phyloP scores from a whole-genome alignment of 148 eudicot species.

The Spergularia bocconei region DNA sequence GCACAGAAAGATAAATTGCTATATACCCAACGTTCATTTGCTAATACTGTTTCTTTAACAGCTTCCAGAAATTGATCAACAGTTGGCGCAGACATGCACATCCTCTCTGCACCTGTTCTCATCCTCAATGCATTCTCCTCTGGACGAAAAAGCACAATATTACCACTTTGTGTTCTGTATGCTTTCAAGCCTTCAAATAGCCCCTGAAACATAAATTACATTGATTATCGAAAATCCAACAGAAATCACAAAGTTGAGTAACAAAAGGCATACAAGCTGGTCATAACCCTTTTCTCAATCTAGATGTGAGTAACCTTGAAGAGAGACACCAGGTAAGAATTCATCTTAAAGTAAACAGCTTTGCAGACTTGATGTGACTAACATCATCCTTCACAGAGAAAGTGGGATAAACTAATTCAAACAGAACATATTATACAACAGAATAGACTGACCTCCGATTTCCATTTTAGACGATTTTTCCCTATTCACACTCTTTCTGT shows the following conservation, averaged over 20 bases:
- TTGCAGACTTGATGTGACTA: background rate
- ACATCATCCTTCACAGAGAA: background rate
- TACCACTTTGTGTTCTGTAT: constrained; percentile 70
- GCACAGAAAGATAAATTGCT: background rate
- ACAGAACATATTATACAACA: background rate
- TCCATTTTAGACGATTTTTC: no score
- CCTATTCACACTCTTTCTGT: no score
- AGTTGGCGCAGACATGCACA: constrained; percentile 98
- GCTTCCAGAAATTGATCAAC: constrained; percentile 92
- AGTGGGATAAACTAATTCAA: background rate
- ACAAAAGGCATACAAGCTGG: background rate
- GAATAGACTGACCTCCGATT: no score
- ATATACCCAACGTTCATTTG: constrained; percentile 93
- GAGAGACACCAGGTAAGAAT: background rate
- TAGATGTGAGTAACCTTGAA: background rate
- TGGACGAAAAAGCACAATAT: constrained; percentile 85
- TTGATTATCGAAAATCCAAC: background rate
- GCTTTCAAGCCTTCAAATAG: constrained; percentile 97
- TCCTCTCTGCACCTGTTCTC: constrained; percentile 87
- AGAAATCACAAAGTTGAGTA: background rate
- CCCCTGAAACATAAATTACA: constrained; percentile 48
- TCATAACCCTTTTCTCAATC: background rate
- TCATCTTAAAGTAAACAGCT: background rate
- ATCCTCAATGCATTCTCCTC: constrained; percentile 81
- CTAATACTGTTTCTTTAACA: constrained; percentile 78